Evolutionary conservation across 164 flowering plant genomes (phyloP), one percentile per base, ranked within the genome.

Genomic region (Protea cynaroides): DNA sequence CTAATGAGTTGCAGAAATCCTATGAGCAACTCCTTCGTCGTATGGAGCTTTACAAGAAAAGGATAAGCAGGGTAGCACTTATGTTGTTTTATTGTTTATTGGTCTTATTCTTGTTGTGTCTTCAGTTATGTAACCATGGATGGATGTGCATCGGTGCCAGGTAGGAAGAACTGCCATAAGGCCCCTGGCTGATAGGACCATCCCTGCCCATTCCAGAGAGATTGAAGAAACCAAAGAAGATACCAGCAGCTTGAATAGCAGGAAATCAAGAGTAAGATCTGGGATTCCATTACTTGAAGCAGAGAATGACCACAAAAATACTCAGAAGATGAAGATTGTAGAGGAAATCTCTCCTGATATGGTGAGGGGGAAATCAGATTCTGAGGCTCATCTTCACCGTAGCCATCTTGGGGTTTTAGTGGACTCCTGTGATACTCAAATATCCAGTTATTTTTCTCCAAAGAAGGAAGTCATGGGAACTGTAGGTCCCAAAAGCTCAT

Each of bases 21-120:
- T 89, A 85, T 72, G 85, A 85, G 71, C 84, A 86, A 71, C 89
- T 91, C 75, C 87, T 94, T 82, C 82, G 63, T 58, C 92, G 96
- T 22, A 70, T 86, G 82, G 79, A 82, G 64, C 79, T 72, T 25
- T 78, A 82, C 63, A 86, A 79, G 69, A 81, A 72, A 66, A 81
- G 80, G 76, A 87, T 60, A 72, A 66, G 69, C 59, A 83, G 76
- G 86, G 95, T 89, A 73, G 19, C 55, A 5, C 52, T 37, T 74
- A 56, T 69, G 9, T 65, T 50, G 22, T 21, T 17, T 23, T 52
- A 38, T 12, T 63, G 52, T 58, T 3, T 25, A 5, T n/a, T 36
- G 11, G 54, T 8, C n/a, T 51, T 21, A 22, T 63, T 61, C 15
- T 58, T 57, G 22, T 58, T 70, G 40, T 56, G 8, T 54, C 19